Conservation (phyloP, 371 early-diverging fungal species). For the Rhizopus stolonifer region DNA sequence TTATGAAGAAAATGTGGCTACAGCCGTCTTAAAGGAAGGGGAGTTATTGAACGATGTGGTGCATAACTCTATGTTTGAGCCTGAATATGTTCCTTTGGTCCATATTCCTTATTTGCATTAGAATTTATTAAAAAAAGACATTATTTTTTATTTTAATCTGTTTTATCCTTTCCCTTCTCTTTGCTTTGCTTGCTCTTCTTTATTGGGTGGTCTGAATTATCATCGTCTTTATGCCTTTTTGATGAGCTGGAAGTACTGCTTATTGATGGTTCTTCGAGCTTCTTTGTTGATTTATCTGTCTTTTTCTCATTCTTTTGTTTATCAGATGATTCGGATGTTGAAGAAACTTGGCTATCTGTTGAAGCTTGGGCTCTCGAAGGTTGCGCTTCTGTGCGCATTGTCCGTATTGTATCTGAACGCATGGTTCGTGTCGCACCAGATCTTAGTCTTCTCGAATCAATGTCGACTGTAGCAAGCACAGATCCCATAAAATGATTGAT, state of each 20-base stretch:
- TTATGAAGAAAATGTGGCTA: slow-evolving; percentile 55
- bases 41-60: slow-evolving; percentile 51
- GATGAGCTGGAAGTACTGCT: background rate
- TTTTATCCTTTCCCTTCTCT: slow-evolving; percentile 3
- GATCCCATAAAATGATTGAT: slow-evolving; percentile 49
- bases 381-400: no score
- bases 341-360: background rate
- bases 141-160: background rate
- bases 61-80: slow-evolving; percentile 51
- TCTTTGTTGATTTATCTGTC: no score
- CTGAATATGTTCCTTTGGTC: slow-evolving; percentile 62
- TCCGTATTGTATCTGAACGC: background rate
- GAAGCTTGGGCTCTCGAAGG: background rate
- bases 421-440: background rate
- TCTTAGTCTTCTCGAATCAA: background rate
- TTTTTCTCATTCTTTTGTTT: no score
- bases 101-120: slow-evolving; percentile 22
- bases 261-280: background rate
- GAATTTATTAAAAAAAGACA: background rate
- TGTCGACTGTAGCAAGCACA: slow-evolving; percentile 43
- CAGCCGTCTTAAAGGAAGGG: slow-evolving; percentile 44
- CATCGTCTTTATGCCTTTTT: background rate
- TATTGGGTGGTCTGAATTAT: background rate
- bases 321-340: no score
- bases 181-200: background rate